phyloP scores from a whole-genome alignment of 1,139 yeast species.

The Blastobotrys arbuscula region DNA sequence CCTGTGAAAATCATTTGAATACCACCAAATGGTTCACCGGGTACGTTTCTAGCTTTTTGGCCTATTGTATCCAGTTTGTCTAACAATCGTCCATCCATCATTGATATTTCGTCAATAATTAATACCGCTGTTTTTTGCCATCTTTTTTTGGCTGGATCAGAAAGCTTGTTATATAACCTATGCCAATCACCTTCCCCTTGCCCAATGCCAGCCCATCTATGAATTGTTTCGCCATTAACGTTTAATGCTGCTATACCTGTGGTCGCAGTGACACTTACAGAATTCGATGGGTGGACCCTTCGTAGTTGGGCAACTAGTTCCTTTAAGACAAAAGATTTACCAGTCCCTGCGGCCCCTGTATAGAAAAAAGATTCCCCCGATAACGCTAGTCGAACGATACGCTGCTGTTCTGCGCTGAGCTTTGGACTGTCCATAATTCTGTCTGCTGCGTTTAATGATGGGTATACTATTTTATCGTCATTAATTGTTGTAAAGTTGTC shows the following conservation, averaged over 20 bases:
- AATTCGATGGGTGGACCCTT: conserved; percentile 25
- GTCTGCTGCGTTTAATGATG: too few relatives aligned
- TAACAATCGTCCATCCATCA: conserved; percentile 66
- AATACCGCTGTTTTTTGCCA: conserved; percentile 60
- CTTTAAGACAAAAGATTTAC: conserved; percentile 71
- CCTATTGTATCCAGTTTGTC: conserved; percentile 63
- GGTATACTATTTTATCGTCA: too few relatives aligned
- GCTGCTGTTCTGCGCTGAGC: conserved; percentile 33
- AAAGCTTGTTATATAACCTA: neutral
- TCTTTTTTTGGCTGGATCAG: conserved; percentile 7
- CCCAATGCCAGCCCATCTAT: conserved; percentile 75
- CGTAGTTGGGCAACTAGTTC: conserved; percentile 46
- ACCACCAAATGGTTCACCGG: conserved; percentile 56
- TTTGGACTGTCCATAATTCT: too few relatives aligned
- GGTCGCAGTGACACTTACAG: conserved; percentile 70
- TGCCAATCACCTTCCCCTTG: conserved; percentile 42
- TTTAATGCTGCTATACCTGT: conserved; percentile 78
- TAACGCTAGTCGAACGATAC: conserved; percentile 14
- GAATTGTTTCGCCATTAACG: conserved; percentile 78
- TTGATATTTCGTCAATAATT: conserved; percentile 76
- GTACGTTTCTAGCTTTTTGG: conserved; percentile 33
- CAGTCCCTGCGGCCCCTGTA: conserved; percentile 97
- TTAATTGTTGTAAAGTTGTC: too few relatives aligned
- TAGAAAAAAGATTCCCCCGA: conserved; percentile 43
- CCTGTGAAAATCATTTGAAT: conserved; percentile 75